phyloP scores from a whole-genome alignment of 805 yeast species.

The Pichia rugopelliculosa region DNA sequence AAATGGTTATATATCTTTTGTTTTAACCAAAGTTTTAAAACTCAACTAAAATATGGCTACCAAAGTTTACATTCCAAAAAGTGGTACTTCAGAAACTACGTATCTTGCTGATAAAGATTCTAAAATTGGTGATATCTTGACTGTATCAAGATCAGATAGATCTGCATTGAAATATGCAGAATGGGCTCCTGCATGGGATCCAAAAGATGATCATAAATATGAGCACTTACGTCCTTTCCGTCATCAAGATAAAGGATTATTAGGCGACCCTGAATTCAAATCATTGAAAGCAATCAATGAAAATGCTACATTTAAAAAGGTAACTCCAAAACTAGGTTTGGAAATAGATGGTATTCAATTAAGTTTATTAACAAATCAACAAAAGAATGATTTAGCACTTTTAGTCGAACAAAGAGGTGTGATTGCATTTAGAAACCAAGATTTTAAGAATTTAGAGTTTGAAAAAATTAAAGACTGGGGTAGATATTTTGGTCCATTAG shows the following conservation, averaged over 20 bases:
- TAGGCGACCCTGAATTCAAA: slow-evolving; percentile 51
- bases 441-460: slow-evolving; percentile 49
- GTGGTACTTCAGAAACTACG: neutral
- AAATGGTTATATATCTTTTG: too few species aligned
- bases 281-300: slow-evolving; percentile 34
- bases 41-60: slow-evolving; percentile 1
- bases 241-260: slow-evolving; percentile 48
- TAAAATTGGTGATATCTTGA: slow-evolving; percentile 7
- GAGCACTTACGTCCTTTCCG: slow-evolving; percentile 28
- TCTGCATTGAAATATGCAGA: slow-evolving; percentile 4
- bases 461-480: slow-evolving; percentile 44
- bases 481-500: slow-evolving; percentile 59
- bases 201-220: slow-evolving; percentile 5
- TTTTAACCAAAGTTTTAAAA: too few species aligned
- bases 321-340: slow-evolving; percentile 66
- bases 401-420: slow-evolving; percentile 65
- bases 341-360: slow-evolving; percentile 56
- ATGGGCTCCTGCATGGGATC: slow-evolving; percentile 13
- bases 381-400: slow-evolving; percentile 62
- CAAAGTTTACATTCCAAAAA: neutral
- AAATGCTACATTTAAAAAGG: slow-evolving; percentile 28
- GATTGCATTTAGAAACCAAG: slow-evolving; percentile 56
- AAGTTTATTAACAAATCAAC: slow-evolving; percentile 42
- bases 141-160: slow-evolving; percentile 4
- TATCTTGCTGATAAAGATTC: neutral